Evolutionary conservation across 2,329 filamentous ascomycete species (phyloP), one percentile per base, ranked within the genome.

Genomic region (Didymella arachidicola): DNA sequence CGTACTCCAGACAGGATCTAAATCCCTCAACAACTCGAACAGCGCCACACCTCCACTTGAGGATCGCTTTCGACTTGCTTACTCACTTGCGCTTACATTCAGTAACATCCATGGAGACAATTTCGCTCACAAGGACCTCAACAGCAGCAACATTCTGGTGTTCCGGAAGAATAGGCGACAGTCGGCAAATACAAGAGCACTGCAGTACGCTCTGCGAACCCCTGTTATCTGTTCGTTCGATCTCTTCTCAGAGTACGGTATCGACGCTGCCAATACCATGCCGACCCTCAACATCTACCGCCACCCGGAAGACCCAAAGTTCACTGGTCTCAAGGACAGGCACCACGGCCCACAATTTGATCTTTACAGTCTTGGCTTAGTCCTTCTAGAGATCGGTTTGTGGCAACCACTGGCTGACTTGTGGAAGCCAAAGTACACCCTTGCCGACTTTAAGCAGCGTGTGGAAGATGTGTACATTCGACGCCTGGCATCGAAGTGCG

Each of bases 171-270:
- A 64, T 53, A 80, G 82, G 81, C 69, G 72, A 46, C 79, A 83
- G 43, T 77, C 79, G 72, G 18, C 76, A 74, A 46, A 81, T 77
- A 19, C 77, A 73, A 81, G 42, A 60, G 72, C 72, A 7, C 48
- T 76, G 29, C 69, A 77, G 46, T 78, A 72, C 16, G 87, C 91
- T 55, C 82, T 93, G 47, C 83, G 89, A 22, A 83, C 86, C 8
- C 90, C 90, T 2, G 83, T 91, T 3, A 79, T 93, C 42, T 89
- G 89, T 1, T 89, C 89, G 0, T 93, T 92, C 65, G 90, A 93
- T 63, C 77, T 93, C 3, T 94, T 93, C 70, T 86, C 84, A 4
- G 81, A 82, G 52, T 81, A 76, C 62, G 79, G 78, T 46, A 81
- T 86, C 43, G 83, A 84, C 50, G 75, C 76, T 8, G 29, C 64